A percentile compares a stretch with the other conserved stretches of the same genome.
These are phyloP conservation scores for Trypanosoma caninum DNA, from an alignment of 208 protist species.

Conservation along the genomic window DNA sequence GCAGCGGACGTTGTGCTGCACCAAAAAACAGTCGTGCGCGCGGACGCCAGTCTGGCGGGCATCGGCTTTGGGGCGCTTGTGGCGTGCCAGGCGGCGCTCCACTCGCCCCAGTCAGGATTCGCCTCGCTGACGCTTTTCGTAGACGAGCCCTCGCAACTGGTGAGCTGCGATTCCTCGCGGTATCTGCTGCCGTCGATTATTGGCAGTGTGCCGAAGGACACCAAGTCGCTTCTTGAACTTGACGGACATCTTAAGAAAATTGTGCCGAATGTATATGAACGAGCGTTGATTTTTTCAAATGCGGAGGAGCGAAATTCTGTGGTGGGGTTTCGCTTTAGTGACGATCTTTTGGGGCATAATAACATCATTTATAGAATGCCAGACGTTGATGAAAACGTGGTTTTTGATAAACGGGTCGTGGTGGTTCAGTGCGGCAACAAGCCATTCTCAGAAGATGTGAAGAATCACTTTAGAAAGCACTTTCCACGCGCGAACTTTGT, in stretches of 20 bases:
- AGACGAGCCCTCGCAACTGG: slow-evolving; percentile 38
- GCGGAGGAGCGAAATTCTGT: slow-evolving; percentile 31
- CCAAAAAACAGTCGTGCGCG: slow-evolving; percentile 42
- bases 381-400: slow-evolving; percentile 9
- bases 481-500: slow-evolving; percentile 40
- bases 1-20: slow-evolving; percentile 59
- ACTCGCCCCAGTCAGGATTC: slow-evolving; percentile 45
- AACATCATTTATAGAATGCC: slow-evolving; percentile 17
- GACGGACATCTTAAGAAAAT: slow-evolving; percentile 39
- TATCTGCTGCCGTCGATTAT: slow-evolving; percentile 34
- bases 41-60: slow-evolving; percentile 43
- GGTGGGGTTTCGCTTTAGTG: slow-evolving; percentile 40
- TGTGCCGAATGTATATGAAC: slow-evolving; percentile 40
- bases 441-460: slow-evolving; percentile 18
- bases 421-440: slow-evolving; percentile 33
- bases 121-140: slow-evolving; percentile 64
- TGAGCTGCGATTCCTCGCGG: slow-evolving; percentile 28
- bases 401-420: slow-evolving; percentile 41
- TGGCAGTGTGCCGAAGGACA: slow-evolving; percentile 16
- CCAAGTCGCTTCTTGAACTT: slow-evolving; percentile 28
- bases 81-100: slow-evolving; percentile 47
- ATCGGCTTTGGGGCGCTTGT: slow-evolving; percentile 80
- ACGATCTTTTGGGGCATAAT: slow-evolving; percentile 29
- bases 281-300: slow-evolving; percentile 47
- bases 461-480: slow-evolving; percentile 22